Conservation (phyloP, 2,329 filamentous ascomycete species). For the Delphinella strobiligena region DNA sequence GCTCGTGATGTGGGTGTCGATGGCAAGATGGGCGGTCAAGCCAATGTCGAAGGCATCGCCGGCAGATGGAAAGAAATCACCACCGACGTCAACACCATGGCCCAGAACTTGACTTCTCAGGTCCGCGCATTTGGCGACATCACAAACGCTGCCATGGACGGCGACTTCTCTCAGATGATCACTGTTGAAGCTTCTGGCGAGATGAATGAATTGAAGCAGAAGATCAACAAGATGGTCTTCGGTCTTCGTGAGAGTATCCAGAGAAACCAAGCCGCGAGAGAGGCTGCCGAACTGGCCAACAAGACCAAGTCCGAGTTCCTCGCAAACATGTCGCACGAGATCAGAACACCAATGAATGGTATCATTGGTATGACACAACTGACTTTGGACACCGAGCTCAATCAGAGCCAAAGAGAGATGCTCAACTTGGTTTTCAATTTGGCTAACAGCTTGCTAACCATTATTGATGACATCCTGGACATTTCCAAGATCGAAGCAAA, state of each 20-base stretch:
- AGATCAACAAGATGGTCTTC: constrained; percentile 99
- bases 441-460: constrained; percentile 89
- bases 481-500: constrained; percentile 79
- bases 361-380: constrained; percentile 98
- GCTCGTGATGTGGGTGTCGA: constrained; percentile 95
- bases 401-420: constrained; percentile 94
- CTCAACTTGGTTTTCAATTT: constrained; percentile 95
- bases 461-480: constrained; percentile 72
- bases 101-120: constrained; percentile 75
- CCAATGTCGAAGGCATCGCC: constrained; percentile 82
- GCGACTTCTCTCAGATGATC: constrained; percentile 93
- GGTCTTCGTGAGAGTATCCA: constrained; percentile 93
- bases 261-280: constrained; percentile 86
- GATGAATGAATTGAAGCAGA: constrained; percentile 97
- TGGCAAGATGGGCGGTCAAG: constrained; percentile 96
- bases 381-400: constrained; percentile 85
- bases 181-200: constrained; percentile 95
- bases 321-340: constrained; percentile 98
- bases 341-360: constrained; percentile 92
- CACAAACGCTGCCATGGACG: constrained; percentile 92
- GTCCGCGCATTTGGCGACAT: constrained; percentile 97
- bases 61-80: constrained; percentile 98
- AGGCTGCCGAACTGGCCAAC: constrained; percentile 91
- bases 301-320: constrained; percentile 98
- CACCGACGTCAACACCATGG: constrained; percentile 89